Conservation (phyloP, 495 filamentous ascomycete genomes). For the Rhypophila decipiens region DNA sequence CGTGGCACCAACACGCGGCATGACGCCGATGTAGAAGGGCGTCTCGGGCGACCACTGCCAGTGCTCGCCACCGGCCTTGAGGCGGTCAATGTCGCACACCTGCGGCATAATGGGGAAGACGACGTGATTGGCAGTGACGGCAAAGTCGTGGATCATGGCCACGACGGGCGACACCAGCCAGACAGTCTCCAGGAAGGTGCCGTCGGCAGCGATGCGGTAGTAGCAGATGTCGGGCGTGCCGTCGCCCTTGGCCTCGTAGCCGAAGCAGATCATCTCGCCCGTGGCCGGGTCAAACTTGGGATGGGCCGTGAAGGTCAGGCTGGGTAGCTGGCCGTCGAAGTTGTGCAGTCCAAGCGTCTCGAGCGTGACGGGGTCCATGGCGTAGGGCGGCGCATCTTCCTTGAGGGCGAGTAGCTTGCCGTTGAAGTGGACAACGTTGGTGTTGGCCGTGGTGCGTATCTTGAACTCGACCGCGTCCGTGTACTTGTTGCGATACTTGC, state of each 20-base stretch:
- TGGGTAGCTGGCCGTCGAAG: constrained; percentile 47
- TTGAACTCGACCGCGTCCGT: constrained; percentile 41
- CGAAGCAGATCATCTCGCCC: constrained; percentile 46
- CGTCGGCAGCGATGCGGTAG: constrained; percentile 33
- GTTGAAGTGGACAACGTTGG: constrained; percentile 43
- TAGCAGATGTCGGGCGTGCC: constrained; percentile 37
- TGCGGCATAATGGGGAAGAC: constrained; percentile 41
- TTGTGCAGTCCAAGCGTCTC: constrained; percentile 43
- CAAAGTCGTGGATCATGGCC: constrained; percentile 49
- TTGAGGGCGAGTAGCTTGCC: constrained; percentile 44
- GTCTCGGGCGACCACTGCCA: constrained; percentile 42
- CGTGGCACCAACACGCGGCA: constrained; percentile 39
- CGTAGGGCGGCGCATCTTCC: constrained; percentile 44
- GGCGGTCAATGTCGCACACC: constrained; percentile 33
- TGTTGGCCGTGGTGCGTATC: constrained; percentile 41
- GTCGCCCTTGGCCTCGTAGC: constrained; percentile 41
- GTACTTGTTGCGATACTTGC: constrained; percentile 45
- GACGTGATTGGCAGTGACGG: constrained; percentile 42
- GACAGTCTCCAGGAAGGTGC: constrained; percentile 31
- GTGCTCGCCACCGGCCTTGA: constrained; percentile 45
- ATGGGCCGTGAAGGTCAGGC: constrained; percentile 51
- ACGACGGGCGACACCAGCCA: constrained; percentile 40
- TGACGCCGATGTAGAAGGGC: constrained; percentile 37
- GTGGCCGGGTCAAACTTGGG: constrained; percentile 51
- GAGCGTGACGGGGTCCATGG: constrained; percentile 44